Evolutionary conservation across 768 basidiomycete species (phyloP), one percentile per base, ranked within the genome.

Genomic region (Suillus subaureus): DNA sequence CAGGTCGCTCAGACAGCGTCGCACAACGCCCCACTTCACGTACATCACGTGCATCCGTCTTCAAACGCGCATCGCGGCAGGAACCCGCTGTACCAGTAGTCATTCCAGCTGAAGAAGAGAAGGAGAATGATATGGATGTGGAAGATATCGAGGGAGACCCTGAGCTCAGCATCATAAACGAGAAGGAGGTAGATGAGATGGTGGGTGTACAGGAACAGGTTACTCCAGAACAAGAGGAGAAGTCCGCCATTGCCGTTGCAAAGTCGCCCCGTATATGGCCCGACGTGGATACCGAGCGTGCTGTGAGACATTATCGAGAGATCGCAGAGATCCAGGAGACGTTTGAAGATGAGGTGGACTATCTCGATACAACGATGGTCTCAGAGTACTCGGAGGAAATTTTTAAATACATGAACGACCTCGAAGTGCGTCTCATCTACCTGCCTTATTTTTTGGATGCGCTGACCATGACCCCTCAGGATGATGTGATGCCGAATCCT

Each of bases 351-450:
- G 91, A 97, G 67, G 78, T 87, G 49, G 92, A 93, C 61, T 80
- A 86, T 43, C 84, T 89, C 76, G 82, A 87, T 61, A 91, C 92
- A 51, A 93, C 93, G 1, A 97, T 99, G 96, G 97, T 97, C 49
- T 94, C 96, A 21, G 97, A 99, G 77, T 99, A 99, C 74, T 85
- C 95, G n/a, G 95, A 98, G 16, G 97, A 99, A 64, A 99, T 99
- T 76, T 99, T 99, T 74, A 84, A 88, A 68, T 98, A 99, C 78
- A 99, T 99, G 97, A 82, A 82, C 67, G 88, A 93, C 62, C 87
- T 99, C 54, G 96, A 99, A 87, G 94, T 95, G 64, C 47, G 88
- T 60, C 77, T 21, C 33, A 61, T 23, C 4, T 49, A 28, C 37
- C 43, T 49, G 13, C 47, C 47, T 55, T 60, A 31, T 31, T 12